Percentiles rank a stretch among this genome's conserved stretches.
These are phyloP conservation scores for Triticum monococcum DNA, from an alignment of 176 grass and related monocot genomes.

Conservation along the genomic window DNA sequence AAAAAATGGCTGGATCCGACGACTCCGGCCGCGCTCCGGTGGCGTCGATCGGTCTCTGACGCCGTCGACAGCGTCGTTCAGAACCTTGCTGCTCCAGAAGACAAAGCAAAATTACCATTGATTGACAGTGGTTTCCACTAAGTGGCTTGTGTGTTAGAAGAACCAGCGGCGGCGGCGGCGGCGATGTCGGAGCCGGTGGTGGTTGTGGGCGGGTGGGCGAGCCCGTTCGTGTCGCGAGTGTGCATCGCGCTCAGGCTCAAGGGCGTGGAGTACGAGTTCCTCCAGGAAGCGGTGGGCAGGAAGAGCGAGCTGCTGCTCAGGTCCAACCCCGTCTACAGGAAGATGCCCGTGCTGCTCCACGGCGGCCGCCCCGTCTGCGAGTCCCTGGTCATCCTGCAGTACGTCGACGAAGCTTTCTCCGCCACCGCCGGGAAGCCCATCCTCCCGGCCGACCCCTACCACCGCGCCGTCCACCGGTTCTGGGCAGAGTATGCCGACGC, in stretches of 20 bases:
- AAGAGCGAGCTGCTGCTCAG: slow-evolving; percentile 43
- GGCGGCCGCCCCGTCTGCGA: slow-evolving; percentile 31
- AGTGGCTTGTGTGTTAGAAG: background rate
- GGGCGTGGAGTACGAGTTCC: slow-evolving; percentile 38
- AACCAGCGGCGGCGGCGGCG: background rate
- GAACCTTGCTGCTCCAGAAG: background rate
- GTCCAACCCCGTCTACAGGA: slow-evolving; percentile 47
- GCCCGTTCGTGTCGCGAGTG: slow-evolving; percentile 17
- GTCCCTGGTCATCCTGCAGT: slow-evolving; percentile 38
- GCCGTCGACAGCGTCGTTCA: background rate
- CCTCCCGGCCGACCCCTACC: slow-evolving; percentile 29
- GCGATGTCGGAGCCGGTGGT: background rate
- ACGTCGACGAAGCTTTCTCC: slow-evolving; percentile 36
- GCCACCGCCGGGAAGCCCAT: background rate
- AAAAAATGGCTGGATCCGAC: background rate
- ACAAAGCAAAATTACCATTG: background rate
- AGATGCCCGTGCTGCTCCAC: slow-evolving; percentile 45
- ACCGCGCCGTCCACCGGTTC: slow-evolving; percentile 31
- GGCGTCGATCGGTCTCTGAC: background rate
- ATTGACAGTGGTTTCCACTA: background rate
- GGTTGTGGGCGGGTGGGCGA: slow-evolving; percentile 18
- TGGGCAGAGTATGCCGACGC: slow-evolving; percentile 37
- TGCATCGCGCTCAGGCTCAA: slow-evolving; percentile 43
- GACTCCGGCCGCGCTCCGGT: background rate
- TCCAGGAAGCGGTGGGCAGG: slow-evolving; percentile 17